Base-by-base conservation (phyloP, 768 basidiomycete species). In the Lactifluus rugatus region DNA sequence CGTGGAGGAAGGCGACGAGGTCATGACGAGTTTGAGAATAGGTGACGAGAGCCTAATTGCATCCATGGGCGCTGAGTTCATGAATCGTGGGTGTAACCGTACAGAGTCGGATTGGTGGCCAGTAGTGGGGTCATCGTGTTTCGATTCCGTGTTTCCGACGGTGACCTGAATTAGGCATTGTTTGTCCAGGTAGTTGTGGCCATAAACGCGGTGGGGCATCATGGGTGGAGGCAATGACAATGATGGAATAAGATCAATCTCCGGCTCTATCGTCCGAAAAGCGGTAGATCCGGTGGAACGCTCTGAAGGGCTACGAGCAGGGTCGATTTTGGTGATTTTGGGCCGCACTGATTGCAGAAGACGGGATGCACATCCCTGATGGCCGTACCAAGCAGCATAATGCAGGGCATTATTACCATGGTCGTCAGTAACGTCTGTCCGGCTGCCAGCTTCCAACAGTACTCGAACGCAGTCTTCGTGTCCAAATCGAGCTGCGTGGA, bases 351-450 rank as follows among this genome's bases (percentile, higher is more conserved):
- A 47, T 23, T 51, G 39, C 49, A 53, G 52, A 23, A 95, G 78
- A 3, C 81, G 69, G 26, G 76, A 73, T 50, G 90, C 79, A 63
- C 83, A 89, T 19, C 74, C 72, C 52, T 84, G 80, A 67, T 93
- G 89, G 2, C 93, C 95, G 66, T 91, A 91, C 93, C 95, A 99
- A 4, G 92, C 93, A 1, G 95, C 93, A 68, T 97, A 97, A 73
- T 96, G 93, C 44, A 93, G 78, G 17, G 95, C 83, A 37, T 81
- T 79, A 66, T 91, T 87, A 10, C 85, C 86, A 46, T 87, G 76
- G 71, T 99, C 96, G 70, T 98, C 96, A 34, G 75, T 75, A 37
- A 79, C 77, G 65, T 84, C 78, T n/a, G 89, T 81, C 52, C 86
- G 81, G 61, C 85, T 81, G 6, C 90, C 87, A 6, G 89, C 90